Base-by-base conservation (phyloP, 495 filamentous ascomycete genomes). In the Penicillium lagena region DNA sequence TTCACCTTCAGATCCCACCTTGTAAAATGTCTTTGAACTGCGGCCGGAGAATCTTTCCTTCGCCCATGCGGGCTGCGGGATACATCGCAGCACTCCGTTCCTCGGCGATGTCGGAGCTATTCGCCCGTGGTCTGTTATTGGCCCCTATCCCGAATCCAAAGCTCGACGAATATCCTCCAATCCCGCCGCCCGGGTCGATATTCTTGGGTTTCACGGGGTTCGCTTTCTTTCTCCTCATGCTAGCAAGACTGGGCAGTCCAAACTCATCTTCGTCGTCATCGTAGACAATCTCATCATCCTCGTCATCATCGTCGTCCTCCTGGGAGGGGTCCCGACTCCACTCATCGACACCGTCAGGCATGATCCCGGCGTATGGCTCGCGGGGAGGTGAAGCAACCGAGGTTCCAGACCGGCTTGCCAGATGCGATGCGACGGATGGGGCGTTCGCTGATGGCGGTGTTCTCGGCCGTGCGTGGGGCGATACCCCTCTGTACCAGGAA, bases 1-100 rank as follows among this genome's bases (percentile, higher is more conserved):
- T 39, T 28, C 15, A 13, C 4, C 14, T 43, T 15, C 22, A 29
- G 22, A 42, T 12, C 61, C 45, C 51, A 85, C 83, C 83, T 69
- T 83, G 83, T 10, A 98, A 64, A 5, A 98, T 90, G 37, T 96
- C 94, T 64, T 97, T 96, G 56, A 96, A 97, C 62, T 98, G 93
- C 37, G 94, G 93, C 32, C 94, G 82, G 12, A 98, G 72, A 34
- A 96, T 96, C 66, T 98, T 97, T 7, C 86, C 91, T 56, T 96
- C 91, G 47, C 71, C 81, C 61, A 87, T 91, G 56, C 89, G 89
- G 8, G 91, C 78, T 46, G 80, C 82, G 7, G 93, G 93, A 61
- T 97, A 98, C 45, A 78, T 79, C 8, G 89, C 83, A n/a, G 84
- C 69, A n/a, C 85, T 86, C 44, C 90, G 76, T 70, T 94, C 89